Percentiles rank a stretch among this genome's conserved stretches.
phyloP scores from a whole-genome alignment of 305 asterid genomes.

The Fraxinus greggii region DNA sequence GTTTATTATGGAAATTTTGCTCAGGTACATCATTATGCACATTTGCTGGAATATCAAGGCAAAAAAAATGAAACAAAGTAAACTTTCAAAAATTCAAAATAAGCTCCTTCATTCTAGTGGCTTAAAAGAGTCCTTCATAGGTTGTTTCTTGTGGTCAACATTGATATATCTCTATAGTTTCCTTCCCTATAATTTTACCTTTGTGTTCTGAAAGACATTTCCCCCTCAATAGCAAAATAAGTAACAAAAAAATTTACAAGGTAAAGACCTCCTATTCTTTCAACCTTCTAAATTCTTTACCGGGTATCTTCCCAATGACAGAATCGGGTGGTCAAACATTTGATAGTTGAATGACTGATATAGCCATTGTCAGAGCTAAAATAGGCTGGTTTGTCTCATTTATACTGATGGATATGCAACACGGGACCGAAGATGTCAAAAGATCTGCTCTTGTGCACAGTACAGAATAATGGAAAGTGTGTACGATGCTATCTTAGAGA shows the following conservation, averaged over 20 bases:
- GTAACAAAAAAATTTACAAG: background rate
- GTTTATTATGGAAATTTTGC: background rate
- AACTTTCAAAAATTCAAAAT: background rate
- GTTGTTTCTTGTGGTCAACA: background rate
- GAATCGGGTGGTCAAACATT: background rate
- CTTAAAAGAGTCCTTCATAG: background rate
- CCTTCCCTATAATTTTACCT: background rate
- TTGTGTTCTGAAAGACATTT: background rate
- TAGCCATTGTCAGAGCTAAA: background rate
- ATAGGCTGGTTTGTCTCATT: background rate
- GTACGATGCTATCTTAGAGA: background rate
- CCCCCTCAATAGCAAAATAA: background rate
- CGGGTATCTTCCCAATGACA: background rate
- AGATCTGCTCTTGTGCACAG: background rate
- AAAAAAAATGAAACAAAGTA: background rate
- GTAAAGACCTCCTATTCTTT: background rate
- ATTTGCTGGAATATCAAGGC: background rate
- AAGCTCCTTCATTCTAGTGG: background rate
- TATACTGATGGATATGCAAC: background rate
- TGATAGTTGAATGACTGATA: background rate
- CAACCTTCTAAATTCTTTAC: background rate
- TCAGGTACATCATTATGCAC: background rate
- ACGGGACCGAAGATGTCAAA: background rate
- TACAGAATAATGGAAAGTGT: background rate
- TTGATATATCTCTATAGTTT: background rate